Conservation (phyloP, 306 rosid species). For the Dicorynia guianensis region DNA sequence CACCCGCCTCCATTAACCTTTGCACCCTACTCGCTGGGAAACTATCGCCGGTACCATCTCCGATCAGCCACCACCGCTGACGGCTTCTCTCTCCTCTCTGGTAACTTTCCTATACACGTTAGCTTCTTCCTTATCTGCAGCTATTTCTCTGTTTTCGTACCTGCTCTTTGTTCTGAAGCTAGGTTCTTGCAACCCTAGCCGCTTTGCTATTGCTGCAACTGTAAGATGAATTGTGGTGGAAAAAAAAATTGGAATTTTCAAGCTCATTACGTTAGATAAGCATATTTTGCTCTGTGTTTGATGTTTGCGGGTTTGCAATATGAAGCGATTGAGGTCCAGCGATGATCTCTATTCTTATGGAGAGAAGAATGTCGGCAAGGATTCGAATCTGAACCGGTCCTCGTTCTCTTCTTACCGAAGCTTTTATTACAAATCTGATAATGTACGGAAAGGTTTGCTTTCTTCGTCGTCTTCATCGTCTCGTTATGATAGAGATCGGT, state of each 20-base stretch:
- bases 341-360: conserved; percentile 84
- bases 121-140: not conserved
- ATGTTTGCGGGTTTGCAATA: conserved; percentile 34
- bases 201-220: not conserved
- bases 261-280: conserved; percentile 20
- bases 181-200: conserved; percentile 53
- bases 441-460: conserved; percentile 66
- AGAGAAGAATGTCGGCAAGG: conserved; percentile 54
- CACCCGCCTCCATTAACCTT: not conserved
- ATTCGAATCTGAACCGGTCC: conserved; percentile 66
- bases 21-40: conserved; percentile 33
- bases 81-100: not conserved
- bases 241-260: not conserved
- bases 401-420: conserved; percentile 72
- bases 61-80: not conserved
- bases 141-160: not conserved
- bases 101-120: not conserved
- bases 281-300: conserved; percentile 20
- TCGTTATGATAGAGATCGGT: conserved; percentile 74
- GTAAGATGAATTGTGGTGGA: conserved; percentile 30
- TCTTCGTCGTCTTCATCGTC: conserved; percentile 58
- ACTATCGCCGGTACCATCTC: conserved; percentile 4
- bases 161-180: not conserved
- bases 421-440: conserved; percentile 69
- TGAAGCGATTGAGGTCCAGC: conserved; percentile 93